A percentile compares a stretch with the other conserved stretches of the same genome.
phyloP scores from a whole-genome alignment of 2,329 filamentous ascomycete species.

The Fusarium metavorans region DNA sequence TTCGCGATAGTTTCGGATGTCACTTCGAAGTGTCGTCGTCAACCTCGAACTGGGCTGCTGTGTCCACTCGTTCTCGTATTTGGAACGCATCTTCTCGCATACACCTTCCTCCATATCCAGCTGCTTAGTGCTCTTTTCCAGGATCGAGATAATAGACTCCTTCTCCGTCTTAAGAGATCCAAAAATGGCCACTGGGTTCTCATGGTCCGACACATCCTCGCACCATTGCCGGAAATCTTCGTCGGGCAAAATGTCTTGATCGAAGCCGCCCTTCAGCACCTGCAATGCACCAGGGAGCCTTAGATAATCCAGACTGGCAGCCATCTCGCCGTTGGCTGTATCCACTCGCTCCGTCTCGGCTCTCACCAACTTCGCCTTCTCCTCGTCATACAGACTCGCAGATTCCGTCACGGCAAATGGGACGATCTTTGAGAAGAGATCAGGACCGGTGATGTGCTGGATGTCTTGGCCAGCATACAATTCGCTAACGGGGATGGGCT shows the following conservation, averaged over 20 bases:
- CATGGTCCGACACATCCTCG: conserved; percentile 88
- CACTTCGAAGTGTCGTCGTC: conserved; percentile 86
- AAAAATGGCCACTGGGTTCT: conserved; percentile 82
- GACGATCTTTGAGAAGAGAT: conserved; percentile 96
- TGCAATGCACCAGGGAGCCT: conserved; percentile 90
- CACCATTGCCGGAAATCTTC: conserved; percentile 96
- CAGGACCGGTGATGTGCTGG: conserved; percentile 94
- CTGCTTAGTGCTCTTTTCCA: conserved; percentile 88
- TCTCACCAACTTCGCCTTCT: conserved; percentile 94
- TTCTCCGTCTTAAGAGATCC: conserved; percentile 84
- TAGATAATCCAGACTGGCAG: conserved; percentile 91
- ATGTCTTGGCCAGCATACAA: conserved; percentile 98
- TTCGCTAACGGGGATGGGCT: conserved; percentile 96
- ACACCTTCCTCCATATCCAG: conserved; percentile 97
- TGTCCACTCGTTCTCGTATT: conserved; percentile 96
- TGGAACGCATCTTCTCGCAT: conserved; percentile 99
- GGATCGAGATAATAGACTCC: conserved; percentile 74
- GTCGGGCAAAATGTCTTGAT: conserved; percentile 88
- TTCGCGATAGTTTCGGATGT: conserved; percentile 88
- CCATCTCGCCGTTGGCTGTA: conserved; percentile 94
- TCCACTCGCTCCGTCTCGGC: conserved; percentile 96
- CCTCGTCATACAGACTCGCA: conserved; percentile 96
- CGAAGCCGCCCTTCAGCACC: conserved; percentile 91
- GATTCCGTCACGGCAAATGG: conserved; percentile 96
- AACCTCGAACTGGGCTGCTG: conserved; percentile 94